Conservation (phyloP, 176 grass and related monocot genomes). For the Musa beccarii region DNA sequence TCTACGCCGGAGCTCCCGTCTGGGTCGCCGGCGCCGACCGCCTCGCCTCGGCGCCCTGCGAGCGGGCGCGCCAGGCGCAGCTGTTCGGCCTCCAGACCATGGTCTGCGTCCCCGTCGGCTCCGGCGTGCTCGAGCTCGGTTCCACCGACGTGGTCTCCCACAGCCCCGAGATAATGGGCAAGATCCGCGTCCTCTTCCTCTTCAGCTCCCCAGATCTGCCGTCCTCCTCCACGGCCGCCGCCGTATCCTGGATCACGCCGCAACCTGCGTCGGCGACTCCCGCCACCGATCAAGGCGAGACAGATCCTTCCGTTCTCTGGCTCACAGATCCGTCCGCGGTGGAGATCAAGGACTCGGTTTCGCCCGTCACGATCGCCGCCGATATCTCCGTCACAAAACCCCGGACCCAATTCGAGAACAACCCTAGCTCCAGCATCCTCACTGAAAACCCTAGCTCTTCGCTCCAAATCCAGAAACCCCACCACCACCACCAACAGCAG, state of each 20-base stretch:
- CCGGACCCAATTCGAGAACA: conserved; percentile 56
- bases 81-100: no score
- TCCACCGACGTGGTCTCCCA: no score
- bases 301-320: conserved; percentile 78
- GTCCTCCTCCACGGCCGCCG: conserved; percentile 12
- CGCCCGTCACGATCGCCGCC: conserved; percentile 18
- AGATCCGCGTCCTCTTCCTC: conserved; percentile 29
- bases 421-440: conserved; percentile 27
- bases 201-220: conserved; percentile 25
- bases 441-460: conserved; percentile 65
- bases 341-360: conserved; percentile 56
- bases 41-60: conserved; percentile 41
- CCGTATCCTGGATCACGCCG: conserved; percentile 1
- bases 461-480: conserved; percentile 8
- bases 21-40: conserved; percentile 46
- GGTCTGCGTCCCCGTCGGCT: no score
- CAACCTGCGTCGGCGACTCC: conserved; percentile 5
- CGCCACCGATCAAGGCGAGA: conserved; percentile 32
- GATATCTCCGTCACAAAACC: conserved; percentile 71
- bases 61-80: conserved; percentile 13
- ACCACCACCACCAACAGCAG: no score
- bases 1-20: conserved; percentile 32
- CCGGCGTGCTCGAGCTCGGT: no score
- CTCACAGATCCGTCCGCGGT: not conserved
- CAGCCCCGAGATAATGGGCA: no score